Evolutionary conservation across 768 basidiomycete species (phyloP).

Genomic region (Mycena latifolia): DNA sequence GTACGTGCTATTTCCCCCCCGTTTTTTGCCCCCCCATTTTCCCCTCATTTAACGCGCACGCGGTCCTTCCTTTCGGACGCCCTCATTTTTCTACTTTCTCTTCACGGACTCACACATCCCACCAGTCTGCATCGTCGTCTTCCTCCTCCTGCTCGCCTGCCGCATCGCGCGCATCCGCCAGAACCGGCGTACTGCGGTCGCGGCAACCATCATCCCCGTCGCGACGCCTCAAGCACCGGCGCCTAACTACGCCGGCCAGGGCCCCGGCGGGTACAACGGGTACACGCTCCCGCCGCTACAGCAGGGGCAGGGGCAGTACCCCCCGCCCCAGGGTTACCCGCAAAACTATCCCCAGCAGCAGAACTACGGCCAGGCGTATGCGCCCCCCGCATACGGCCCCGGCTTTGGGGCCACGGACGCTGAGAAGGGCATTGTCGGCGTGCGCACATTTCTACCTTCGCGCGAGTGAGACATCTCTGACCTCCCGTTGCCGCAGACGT

Average conservation of each 20-base stretch:
- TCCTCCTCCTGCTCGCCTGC: conserved; percentile 12
- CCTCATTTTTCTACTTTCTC: too few relatives aligned
- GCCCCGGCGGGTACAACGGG: conserved; percentile 17
- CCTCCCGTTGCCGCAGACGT: neutral
- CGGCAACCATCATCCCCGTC: neutral
- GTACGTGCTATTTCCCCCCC: neutral
- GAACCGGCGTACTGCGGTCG: neutral
- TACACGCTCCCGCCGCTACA: conserved; percentile 1
- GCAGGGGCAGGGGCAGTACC: conserved; percentile 2
- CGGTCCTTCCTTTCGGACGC: neutral
- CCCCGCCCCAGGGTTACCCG: conserved; percentile 4
- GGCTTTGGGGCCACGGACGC: neutral
- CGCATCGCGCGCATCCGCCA: conserved; percentile 12
- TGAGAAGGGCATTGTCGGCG: neutral
- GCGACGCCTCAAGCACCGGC: neutral
- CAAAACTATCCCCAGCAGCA: neutral
- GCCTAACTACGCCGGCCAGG: conserved; percentile 6
- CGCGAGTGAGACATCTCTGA: neutral
- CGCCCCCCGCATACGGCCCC: neutral
- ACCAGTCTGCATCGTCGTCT: conserved; percentile 10
- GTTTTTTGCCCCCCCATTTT: too few relatives aligned
- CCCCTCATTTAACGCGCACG: too few relatives aligned
- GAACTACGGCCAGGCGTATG: neutral
- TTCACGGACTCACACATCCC: too few relatives aligned
- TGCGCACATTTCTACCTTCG: neutral